Conservation (phyloP, 805 yeast species). For the Yamadazyma tumulicola region DNA sequence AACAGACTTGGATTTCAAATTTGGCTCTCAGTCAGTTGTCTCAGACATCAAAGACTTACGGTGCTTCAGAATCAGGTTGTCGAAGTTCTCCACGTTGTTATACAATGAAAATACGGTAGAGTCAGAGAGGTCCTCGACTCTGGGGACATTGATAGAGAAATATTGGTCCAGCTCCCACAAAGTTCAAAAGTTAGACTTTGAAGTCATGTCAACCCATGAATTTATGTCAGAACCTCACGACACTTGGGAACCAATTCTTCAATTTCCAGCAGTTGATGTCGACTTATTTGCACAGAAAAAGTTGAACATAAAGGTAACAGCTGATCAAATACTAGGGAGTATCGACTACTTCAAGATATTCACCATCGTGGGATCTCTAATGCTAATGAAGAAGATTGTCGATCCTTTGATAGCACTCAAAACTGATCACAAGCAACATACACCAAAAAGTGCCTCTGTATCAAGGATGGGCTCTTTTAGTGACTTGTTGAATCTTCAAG, state of each 20-base stretch:
- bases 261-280: conserved; percentile 18
- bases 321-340: conserved; percentile 16
- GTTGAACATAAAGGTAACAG: conserved; percentile 10
- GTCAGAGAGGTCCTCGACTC: not conserved
- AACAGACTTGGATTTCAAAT: conserved; percentile 15
- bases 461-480: not conserved
- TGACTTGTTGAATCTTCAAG: conserved; percentile 1
- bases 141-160: not conserved
- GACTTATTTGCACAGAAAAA: conserved; percentile 2
- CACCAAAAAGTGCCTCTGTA: not conserved
- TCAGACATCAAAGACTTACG: conserved; percentile 18
- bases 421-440: conserved; percentile 1
- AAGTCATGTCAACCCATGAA: conserved; percentile 14
- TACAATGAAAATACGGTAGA: conserved; percentile 4
- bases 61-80: conserved; percentile 9
- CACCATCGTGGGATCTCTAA: conserved; percentile 28
- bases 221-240: too few relatives aligned
- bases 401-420: conserved; percentile 25
- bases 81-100: conserved; percentile 10
- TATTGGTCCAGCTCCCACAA: conserved; percentile 22
- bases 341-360: conserved; percentile 31
- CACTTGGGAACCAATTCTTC: conserved; percentile 9
- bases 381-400: conserved; percentile 27
- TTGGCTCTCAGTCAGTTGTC: conserved; percentile 26
- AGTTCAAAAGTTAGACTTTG: conserved; percentile 15